phyloP scores from a whole-genome alignment of 768 basidiomycete species.

The Suillus plorans region DNA sequence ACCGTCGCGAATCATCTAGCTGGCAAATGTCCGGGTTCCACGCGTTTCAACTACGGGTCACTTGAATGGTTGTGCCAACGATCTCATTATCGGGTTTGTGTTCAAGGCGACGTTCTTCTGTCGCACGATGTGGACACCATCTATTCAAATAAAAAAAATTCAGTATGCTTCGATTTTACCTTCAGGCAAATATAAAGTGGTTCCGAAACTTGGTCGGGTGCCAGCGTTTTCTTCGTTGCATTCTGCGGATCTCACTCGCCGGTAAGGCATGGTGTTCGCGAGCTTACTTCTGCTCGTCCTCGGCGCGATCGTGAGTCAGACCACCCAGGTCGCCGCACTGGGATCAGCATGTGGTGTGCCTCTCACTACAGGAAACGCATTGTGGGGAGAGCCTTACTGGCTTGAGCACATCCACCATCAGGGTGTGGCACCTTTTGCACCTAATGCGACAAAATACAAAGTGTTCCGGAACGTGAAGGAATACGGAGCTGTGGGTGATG shows the following conservation, averaged over 20 bases:
- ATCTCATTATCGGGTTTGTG: background rate
- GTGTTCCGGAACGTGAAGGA: conserved; percentile 75
- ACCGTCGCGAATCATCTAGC: too few relatives aligned
- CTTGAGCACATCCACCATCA: conserved; percentile 66
- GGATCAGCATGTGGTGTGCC: conserved; percentile 34
- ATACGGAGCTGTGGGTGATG: conserved; percentile 52
- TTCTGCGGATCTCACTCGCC: background rate
- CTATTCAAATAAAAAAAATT: too few relatives aligned
- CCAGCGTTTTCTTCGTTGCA: background rate
- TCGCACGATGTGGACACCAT: background rate
- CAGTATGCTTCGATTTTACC: background rate
- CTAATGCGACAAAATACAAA: conserved; percentile 50
- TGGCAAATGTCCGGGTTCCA: too few relatives aligned
- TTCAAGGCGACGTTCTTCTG: background rate
- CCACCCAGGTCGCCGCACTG: conserved; percentile 16
- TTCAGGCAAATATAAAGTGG: background rate
- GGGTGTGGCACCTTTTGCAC: conserved; percentile 61
- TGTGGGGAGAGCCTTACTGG: conserved; percentile 60
- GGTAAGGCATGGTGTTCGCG: background rate
- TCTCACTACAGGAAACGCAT: conserved; percentile 40
- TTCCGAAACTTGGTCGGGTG: background rate
- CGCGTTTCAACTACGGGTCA: background rate
- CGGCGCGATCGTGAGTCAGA: background rate
- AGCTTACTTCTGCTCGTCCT: background rate
- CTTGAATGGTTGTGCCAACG: background rate